These are phyloP conservation scores for Yarrowia osloensis DNA, from an alignment of 805 yeast genomes.

Conservation along the genomic window DNA sequence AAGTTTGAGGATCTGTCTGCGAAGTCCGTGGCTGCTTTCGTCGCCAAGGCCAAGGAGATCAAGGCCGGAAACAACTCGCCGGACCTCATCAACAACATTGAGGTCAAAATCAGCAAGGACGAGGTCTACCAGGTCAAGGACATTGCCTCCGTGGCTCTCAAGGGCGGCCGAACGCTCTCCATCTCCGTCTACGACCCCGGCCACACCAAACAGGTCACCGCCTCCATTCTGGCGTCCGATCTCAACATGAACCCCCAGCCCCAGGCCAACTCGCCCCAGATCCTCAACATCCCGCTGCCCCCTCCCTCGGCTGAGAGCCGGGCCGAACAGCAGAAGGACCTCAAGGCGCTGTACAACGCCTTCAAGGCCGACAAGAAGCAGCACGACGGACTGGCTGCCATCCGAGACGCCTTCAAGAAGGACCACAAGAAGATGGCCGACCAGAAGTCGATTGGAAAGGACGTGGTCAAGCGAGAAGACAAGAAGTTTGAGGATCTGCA, in stretches of 20 bases:
- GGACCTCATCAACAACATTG: slow-evolving; percentile 45
- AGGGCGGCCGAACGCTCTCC: slow-evolving; percentile 64
- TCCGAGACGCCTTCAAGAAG: slow-evolving; percentile 29
- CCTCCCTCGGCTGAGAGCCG: slow-evolving; percentile 70
- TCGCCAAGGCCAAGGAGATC: slow-evolving; percentile 58
- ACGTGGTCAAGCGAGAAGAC: slow-evolving; percentile 27
- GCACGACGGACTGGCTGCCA: neutral
- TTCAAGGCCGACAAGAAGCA: slow-evolving; percentile 30
- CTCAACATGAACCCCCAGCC: slow-evolving; percentile 79
- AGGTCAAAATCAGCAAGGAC: slow-evolving; percentile 44
- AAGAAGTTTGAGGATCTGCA: slow-evolving; percentile 28
- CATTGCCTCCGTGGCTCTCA: slow-evolving; percentile 70
- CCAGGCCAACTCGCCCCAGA: slow-evolving; percentile 71
- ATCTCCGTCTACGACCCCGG: slow-evolving; percentile 89
- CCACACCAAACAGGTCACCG: slow-evolving; percentile 65
- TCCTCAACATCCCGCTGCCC: slow-evolving; percentile 72
- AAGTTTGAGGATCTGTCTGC: slow-evolving; percentile 51
- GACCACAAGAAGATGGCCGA: slow-evolving; percentile 30
- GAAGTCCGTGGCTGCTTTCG: slow-evolving; percentile 53
- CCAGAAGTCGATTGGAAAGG: slow-evolving; percentile 26
- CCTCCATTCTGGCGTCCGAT: slow-evolving; percentile 67
- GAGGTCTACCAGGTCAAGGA: slow-evolving; percentile 32
- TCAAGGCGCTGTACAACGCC: slow-evolving; percentile 47
- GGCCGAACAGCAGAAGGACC: slow-evolving; percentile 54
- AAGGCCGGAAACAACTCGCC: slow-evolving; percentile 73